Percentiles rank a stretch among this genome's conserved stretches.
Evolutionary conservation across 805 yeast genomes (phyloP).

Genomic region (Citeromyces nyonsensis): DNA sequence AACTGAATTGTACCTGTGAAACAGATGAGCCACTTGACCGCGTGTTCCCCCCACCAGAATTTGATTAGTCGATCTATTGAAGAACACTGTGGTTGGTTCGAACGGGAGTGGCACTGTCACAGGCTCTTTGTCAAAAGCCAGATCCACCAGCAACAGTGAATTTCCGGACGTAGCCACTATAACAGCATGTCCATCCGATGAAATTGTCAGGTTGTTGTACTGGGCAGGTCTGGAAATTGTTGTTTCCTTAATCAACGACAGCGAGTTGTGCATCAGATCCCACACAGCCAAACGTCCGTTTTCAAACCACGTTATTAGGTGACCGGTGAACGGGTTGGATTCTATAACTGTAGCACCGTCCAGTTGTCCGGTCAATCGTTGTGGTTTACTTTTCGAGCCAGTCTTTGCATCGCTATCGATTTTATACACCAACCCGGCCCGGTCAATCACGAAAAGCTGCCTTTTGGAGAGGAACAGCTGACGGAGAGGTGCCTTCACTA

Average conservation of each 20-base stretch:
- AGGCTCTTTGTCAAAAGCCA: slow-evolving; percentile 4
- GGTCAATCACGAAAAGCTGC: slow-evolving; percentile 4
- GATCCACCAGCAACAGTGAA: slow-evolving; percentile 7
- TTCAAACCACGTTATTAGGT: neutral
- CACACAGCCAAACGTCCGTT: too few species aligned
- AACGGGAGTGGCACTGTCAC: slow-evolving; percentile 1
- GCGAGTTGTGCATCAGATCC: neutral
- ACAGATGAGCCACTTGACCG: slow-evolving; percentile 7
- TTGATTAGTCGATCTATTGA: slow-evolving; percentile 9
- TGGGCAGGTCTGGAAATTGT: slow-evolving; percentile 2
- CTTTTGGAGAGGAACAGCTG: slow-evolving; percentile 3
- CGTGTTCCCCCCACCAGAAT: slow-evolving; percentile 7
- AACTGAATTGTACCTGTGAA: slow-evolving; percentile 7
- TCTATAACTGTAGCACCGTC: slow-evolving; percentile 1
- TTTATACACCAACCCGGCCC: slow-evolving; percentile 1
- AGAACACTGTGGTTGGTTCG: slow-evolving; percentile 7
- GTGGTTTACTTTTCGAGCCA: slow-evolving; percentile 3
- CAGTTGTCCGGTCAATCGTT: slow-evolving; percentile 3
- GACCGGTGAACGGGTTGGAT: neutral
- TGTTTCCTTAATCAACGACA: neutral
- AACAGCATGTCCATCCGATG: slow-evolving; percentile 3
- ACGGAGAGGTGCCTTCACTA: slow-evolving; percentile 4
- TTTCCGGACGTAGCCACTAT: slow-evolving; percentile 1
- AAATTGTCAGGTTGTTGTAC: slow-evolving; percentile 3
- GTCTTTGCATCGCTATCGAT: neutral